These are phyloP conservation scores for Cerrena zonata DNA, from an alignment of 1,284 basidiomycete genomes.

Conservation along the genomic window DNA sequence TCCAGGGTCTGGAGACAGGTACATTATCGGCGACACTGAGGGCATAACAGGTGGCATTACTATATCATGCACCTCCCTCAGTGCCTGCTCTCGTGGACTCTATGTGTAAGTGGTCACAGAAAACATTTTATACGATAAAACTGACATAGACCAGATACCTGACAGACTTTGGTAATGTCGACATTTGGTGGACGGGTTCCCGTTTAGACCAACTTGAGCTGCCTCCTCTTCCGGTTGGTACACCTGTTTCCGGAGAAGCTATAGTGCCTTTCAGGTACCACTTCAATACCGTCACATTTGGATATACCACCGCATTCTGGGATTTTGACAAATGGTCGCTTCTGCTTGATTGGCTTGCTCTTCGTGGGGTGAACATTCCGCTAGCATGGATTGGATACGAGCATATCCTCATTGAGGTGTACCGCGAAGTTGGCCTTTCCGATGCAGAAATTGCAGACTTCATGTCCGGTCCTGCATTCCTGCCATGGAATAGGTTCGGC, in stretches of 20 bases:
- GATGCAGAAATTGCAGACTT: slow-evolving; percentile 33
- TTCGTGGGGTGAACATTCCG: slow-evolving; percentile 40
- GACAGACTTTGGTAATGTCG: slow-evolving; percentile 32
- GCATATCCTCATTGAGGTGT: slow-evolving; percentile 32
- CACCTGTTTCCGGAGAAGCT: slow-evolving; percentile 27
- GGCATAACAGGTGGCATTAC: slow-evolving; percentile 16
- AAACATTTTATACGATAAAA: too few relatives aligned
- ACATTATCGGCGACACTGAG: slow-evolving; percentile 21
- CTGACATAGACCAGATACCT: slow-evolving; percentile 29
- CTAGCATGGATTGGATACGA: slow-evolving; percentile 41
- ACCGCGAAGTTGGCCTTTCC: slow-evolving; percentile 34
- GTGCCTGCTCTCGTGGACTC: slow-evolving; percentile 26
- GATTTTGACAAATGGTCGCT: slow-evolving; percentile 37
- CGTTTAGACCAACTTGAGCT: slow-evolving; percentile 29
- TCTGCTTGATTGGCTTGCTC: slow-evolving; percentile 41
- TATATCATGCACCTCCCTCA: slow-evolving; percentile 26
- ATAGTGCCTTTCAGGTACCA: slow-evolving; percentile 37
- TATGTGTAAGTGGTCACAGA: slow-evolving; percentile 29
- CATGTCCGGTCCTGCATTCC: slow-evolving; percentile 39
- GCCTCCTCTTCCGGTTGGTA: slow-evolving; percentile 28
- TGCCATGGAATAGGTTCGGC: slow-evolving; percentile 39
- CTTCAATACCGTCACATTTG: slow-evolving; percentile 42
- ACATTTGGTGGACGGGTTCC: slow-evolving; percentile 42
- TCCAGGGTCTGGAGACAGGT: slow-evolving; percentile 22
- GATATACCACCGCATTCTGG: slow-evolving; percentile 39